Percentiles rank a stretch among this genome's conserved stretches.
Conservation (phyloP, 2,329 filamentous ascomycete genomes). For the Cordyceps militaris region DNA sequence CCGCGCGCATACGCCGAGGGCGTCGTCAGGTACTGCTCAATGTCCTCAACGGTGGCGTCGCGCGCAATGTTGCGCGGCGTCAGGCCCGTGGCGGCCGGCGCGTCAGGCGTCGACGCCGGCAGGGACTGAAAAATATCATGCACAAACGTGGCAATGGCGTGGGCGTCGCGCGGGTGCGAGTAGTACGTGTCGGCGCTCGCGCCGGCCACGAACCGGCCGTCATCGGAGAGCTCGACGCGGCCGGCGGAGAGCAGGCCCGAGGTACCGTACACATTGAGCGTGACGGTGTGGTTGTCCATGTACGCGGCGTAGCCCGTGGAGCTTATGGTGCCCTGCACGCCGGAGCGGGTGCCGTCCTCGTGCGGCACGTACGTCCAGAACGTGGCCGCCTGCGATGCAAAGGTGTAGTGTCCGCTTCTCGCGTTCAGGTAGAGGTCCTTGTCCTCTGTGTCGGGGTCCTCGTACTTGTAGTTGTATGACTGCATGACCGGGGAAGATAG, state of each 20-base stretch:
- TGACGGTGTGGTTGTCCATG: constrained; percentile 39
- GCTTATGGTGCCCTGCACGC: constrained; percentile 47
- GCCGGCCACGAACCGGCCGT: constrained; percentile 35
- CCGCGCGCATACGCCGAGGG: constrained; percentile 40
- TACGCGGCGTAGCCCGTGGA: constrained; percentile 36
- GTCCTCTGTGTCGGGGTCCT: constrained; percentile 34
- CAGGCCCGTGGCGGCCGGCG: constrained; percentile 29
- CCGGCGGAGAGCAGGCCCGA: constrained; percentile 45
- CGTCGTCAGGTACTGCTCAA: constrained; percentile 43
- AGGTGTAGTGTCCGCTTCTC: constrained; percentile 45
- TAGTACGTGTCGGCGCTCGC: constrained; percentile 39
- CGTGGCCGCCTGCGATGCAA: constrained; percentile 44
- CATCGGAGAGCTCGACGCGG: constrained; percentile 33
- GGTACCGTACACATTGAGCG: constrained; percentile 50
- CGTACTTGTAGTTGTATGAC: constrained; percentile 43
- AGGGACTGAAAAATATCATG: constrained; percentile 41
- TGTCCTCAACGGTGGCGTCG: constrained; percentile 39
- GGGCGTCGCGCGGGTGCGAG: constrained; percentile 38
- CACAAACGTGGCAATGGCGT: constrained; percentile 44
- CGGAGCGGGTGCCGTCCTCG: constrained; percentile 33
- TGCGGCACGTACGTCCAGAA: constrained; percentile 45
- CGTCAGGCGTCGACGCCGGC: constrained; percentile 16
- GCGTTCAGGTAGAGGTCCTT: constrained; percentile 37
- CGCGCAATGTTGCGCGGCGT: constrained; percentile 42
- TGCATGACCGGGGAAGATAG: constrained; percentile 34